These are phyloP conservation scores for Penstemon newberryi DNA, from an alignment of 257 asterid species.

Conservation along the genomic window DNA sequence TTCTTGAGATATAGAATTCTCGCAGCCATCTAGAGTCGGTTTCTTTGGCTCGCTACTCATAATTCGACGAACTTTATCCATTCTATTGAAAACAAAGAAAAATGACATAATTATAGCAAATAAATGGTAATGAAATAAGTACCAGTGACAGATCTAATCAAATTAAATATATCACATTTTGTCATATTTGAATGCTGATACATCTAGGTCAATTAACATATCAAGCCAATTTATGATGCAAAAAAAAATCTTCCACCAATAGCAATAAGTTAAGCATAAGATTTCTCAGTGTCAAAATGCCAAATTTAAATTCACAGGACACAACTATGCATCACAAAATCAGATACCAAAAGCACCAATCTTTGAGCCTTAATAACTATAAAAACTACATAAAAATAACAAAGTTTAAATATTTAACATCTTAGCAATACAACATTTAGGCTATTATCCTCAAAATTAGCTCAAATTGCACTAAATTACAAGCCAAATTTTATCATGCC, in stretches of 20 bases:
- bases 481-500: neutral
- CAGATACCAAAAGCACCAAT: neutral
- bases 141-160: neutral
- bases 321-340: neutral
- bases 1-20: slow-evolving; percentile 44
- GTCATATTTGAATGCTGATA: neutral
- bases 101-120: slow-evolving; percentile 6
- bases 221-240: neutral
- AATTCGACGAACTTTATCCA: slow-evolving; percentile 16
- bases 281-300: neutral
- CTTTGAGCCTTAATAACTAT: neutral
- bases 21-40: slow-evolving; percentile 40
- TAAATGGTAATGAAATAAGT: neutral
- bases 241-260: neutral
- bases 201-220: neutral
- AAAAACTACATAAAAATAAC: neutral
- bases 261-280: neutral
- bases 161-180: neutral
- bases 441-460: slow-evolving; percentile 11
- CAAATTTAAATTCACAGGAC: neutral
- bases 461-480: neutral
- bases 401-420: neutral
- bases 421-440: neutral
- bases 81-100: slow-evolving; percentile 10
- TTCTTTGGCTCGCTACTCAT: slow-evolving; percentile 47